These are phyloP conservation scores for Globisporangium lucens DNA, from an alignment of 352 stramenopile species.

Conservation along the genomic window DNA sequence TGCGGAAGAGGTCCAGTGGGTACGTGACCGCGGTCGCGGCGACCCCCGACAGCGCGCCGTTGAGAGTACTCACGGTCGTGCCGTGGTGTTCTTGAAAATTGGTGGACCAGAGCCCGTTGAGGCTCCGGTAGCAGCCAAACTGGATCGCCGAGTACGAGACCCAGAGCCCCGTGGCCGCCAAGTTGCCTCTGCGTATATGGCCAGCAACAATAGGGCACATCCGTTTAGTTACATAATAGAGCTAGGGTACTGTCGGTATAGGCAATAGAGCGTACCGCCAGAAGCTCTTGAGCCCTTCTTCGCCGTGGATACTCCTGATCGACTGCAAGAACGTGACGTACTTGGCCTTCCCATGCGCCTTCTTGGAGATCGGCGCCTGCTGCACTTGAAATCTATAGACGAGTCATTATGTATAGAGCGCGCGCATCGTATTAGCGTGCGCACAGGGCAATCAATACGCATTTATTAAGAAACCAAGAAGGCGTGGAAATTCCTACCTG, in stretches of 20 bases:
- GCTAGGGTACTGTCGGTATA: not conserved
- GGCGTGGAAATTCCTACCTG: slow-evolving; percentile 20
- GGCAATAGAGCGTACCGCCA: slow-evolving; percentile 39
- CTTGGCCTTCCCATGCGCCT: slow-evolving; percentile 25
- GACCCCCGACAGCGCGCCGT: slow-evolving; percentile 86
- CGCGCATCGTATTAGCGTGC: too few species aligned
- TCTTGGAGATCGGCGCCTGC: slow-evolving; percentile 36
- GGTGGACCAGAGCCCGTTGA: slow-evolving; percentile 38
- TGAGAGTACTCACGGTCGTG: slow-evolving; percentile 54
- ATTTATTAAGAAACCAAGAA: not conserved
- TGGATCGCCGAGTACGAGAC: slow-evolving; percentile 80
- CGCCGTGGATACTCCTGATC: slow-evolving; percentile 62
- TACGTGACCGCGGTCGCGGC: slow-evolving; percentile 90
- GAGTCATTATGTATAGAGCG: not conserved
- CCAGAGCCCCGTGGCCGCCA: slow-evolving; percentile 75
- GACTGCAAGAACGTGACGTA: slow-evolving; percentile 57
- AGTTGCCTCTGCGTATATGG: slow-evolving; percentile 38
- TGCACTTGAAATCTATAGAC: slow-evolving; percentile 69
- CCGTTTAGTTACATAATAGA: not conserved
- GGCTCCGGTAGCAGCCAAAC: slow-evolving; percentile 61
- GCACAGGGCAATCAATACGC: not conserved
- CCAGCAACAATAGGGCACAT: not conserved
- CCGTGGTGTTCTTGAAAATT: slow-evolving; percentile 21
- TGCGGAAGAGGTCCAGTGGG: slow-evolving; percentile 94
- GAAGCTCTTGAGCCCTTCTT: slow-evolving; percentile 80